A percentile compares a stretch with the other conserved stretches of the same genome.
phyloP scores from a whole-genome alignment of 768 basidiomycete species.

The Pleurotus cornucopiae region DNA sequence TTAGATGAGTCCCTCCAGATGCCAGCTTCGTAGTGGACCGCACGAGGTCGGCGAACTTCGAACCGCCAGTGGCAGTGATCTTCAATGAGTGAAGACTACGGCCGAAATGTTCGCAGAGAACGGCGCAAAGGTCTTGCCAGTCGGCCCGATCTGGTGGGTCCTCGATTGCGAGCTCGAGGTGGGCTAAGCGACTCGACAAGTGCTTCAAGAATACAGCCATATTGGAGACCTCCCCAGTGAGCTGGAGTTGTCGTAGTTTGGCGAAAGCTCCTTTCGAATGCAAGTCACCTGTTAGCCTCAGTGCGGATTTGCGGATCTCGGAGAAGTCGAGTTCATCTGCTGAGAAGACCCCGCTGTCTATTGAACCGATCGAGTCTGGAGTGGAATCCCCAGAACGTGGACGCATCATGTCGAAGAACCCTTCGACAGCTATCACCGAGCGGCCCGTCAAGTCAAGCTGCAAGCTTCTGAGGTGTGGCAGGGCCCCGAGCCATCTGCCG shows the following conservation, averaged over 20 bases:
- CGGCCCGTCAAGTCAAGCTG: slow-evolving; percentile 71
- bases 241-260: slow-evolving; percentile 53
- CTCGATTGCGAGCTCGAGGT: slow-evolving; percentile 73
- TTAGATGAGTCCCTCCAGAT: slow-evolving; percentile 53
- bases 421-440: slow-evolving; percentile 67
- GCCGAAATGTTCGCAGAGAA: slow-evolving; percentile 62
- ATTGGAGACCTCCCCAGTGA: slow-evolving; percentile 68
- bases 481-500: slow-evolving; percentile 69
- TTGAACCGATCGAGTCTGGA: slow-evolving; percentile 62
- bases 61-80: slow-evolving; percentile 61
- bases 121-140: slow-evolving; percentile 66
- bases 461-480: slow-evolving; percentile 58
- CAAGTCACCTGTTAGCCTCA: slow-evolving; percentile 60
- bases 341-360: slow-evolving; percentile 76
- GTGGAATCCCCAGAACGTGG: slow-evolving; percentile 66
- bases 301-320: slow-evolving; percentile 65
- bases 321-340: slow-evolving; percentile 75
- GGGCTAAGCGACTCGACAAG: slow-evolving; percentile 58
- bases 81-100: slow-evolving; percentile 55
- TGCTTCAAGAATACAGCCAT: slow-evolving; percentile 71
- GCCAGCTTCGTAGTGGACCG: slow-evolving; percentile 70
- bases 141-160: slow-evolving; percentile 73
- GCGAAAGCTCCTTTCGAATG: slow-evolving; percentile 53
- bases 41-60: slow-evolving; percentile 78
- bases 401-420: slow-evolving; percentile 71